phyloP scores from a whole-genome alignment of 257 asterid genomes.

The Buddleja alternifolia region DNA sequence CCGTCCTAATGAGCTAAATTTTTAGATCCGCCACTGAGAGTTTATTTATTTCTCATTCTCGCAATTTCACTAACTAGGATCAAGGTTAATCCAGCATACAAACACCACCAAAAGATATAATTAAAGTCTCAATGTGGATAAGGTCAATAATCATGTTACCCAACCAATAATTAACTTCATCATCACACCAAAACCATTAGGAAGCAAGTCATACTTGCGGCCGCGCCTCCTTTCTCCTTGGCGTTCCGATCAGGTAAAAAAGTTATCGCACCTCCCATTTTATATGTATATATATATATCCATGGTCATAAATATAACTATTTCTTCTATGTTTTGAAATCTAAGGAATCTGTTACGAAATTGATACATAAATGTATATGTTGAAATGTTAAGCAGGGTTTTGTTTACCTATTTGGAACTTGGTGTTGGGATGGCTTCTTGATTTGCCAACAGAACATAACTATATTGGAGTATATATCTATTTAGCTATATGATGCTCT shows the following conservation, averaged over 20 bases:
- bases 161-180: neutral
- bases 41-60: no score
- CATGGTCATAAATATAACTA: no score
- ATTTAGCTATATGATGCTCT: conserved; percentile 55
- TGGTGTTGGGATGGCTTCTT: conserved; percentile 33
- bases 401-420: conserved; percentile 14
- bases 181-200: conserved; percentile 19
- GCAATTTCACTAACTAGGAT: no score
- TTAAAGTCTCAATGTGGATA: conserved; percentile 32
- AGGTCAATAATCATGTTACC: conserved; percentile 27
- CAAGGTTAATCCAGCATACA: no score
- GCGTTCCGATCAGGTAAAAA: conserved; percentile 18
- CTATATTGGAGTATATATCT: conserved; percentile 30
- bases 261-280: neutral
- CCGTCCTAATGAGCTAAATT: no score
- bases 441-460: conserved; percentile 33
- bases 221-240: conserved; percentile 23
- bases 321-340: neutral
- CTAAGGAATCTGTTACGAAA: neutral
- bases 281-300: no score
- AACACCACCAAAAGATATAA: no score
- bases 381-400: conserved; percentile 30
- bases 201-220: conserved; percentile 1
- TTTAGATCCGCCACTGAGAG: no score
- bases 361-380: conserved; percentile 1